Base-by-base conservation (phyloP, 768 basidiomycete species). In the Suillus subalutaceus region DNA sequence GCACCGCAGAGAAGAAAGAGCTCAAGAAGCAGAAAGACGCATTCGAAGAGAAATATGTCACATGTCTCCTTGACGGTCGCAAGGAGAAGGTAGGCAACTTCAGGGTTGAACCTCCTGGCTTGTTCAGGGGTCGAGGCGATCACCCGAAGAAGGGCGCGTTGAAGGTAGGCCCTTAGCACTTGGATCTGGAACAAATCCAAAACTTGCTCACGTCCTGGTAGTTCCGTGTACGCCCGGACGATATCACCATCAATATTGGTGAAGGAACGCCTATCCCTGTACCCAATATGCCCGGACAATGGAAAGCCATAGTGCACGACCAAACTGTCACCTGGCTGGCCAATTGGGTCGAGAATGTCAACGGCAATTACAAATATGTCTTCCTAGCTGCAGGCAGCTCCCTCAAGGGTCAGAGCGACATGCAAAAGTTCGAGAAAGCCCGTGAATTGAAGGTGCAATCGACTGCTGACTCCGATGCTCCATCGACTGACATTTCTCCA, bases 31-130 rank as follows among this genome's bases (percentile, higher is more conserved):
- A 84, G 64, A 94, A 90, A 76, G 96, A 98, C 63, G 86, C 87
- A 37, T 73, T 89, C 66, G 97, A 99, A 78, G 88, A 87, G 59
- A 91, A 90, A 68, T 98, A 96, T 78, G 88, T 86, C 26, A 85
- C 86, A 32, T 98, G 97, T 78, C 73, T 90, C n/a, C 86, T 99
- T 41, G 95, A 99, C 73, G 97, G 97, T 15, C 90, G 96, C 63
- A 97, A 95, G 80, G 97, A 99, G 82, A 99, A 98, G 77, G 88
- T 98, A 58, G 97, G 97, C 46, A 99, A 99, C 80, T 99, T 99
- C 84, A 86, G 96, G 70, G 90, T 98, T 62, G 97, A 99, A 84
- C 97, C 97, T 76, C 97, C 97, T 35, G 96, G 97, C n/a, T 80
- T 99, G 61, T 99, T 99, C 80, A 83, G 97, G 77, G 97, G 97